Conservation (phyloP, 2,329 filamentous ascomycete genomes). For the Cadophora sp. region DNA sequence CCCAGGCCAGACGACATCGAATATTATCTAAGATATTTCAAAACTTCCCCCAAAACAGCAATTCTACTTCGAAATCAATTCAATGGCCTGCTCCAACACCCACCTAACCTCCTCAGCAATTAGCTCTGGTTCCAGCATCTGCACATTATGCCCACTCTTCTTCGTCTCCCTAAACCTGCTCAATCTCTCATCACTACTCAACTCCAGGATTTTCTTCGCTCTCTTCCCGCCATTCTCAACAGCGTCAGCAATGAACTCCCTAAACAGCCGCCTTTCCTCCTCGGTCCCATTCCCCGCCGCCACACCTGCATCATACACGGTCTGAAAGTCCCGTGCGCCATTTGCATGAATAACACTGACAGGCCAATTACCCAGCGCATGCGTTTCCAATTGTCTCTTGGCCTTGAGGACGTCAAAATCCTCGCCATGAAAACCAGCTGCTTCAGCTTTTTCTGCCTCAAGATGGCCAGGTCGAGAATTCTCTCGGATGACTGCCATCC, state of each 20-base stretch:
- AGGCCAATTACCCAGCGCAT: not conserved
- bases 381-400: not conserved
- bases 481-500: not conserved
- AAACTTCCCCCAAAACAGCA: not conserved
- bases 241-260: not conserved
- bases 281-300: not conserved
- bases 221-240: not conserved
- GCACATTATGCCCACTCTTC: not conserved
- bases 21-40: too few relatives aligned
- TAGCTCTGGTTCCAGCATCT: not conserved
- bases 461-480: not conserved
- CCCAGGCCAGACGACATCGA: too few relatives aligned
- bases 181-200: not conserved
- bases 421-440: not conserved
- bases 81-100: not conserved
- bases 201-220: not conserved
- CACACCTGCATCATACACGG: conserved; percentile 1
- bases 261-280: not conserved
- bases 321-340: not conserved
- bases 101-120: not conserved
- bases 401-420: not conserved
- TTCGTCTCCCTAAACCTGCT: too few relatives aligned
- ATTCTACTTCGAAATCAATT: not conserved
- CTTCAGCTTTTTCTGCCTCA: not conserved
- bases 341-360: not conserved